These are phyloP conservation scores for Phyllosticta ampelicida DNA, from an alignment of 2,329 filamentous ascomycete genomes.

Conservation along the genomic window DNA sequence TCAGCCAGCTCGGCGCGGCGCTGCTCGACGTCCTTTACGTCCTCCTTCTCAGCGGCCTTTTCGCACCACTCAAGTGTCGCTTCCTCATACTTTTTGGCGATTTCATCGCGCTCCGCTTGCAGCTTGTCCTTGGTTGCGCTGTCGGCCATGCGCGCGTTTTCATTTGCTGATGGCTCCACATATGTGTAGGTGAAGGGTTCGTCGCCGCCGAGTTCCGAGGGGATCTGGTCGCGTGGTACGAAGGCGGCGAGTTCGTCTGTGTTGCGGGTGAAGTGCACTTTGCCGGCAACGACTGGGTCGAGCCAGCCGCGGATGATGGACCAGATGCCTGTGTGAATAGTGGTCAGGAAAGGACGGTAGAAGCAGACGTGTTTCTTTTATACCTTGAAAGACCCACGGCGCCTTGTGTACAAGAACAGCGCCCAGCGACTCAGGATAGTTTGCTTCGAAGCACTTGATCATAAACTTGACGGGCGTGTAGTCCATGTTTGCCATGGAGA, in stretches of 20 bases:
- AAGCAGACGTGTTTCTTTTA: conserved; percentile 18
- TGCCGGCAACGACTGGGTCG: conserved; percentile 87
- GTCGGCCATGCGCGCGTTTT: conserved; percentile 66
- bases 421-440: conserved; percentile 89
- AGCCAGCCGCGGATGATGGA: conserved; percentile 92
- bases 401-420: conserved; percentile 89
- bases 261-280: conserved; percentile 86
- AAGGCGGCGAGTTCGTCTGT: conserved; percentile 67
- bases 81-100: conserved; percentile 65
- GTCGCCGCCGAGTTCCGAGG: conserved; percentile 74
- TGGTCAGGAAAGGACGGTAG: not conserved
- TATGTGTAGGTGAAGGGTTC: conserved; percentile 81
- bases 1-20: conserved; percentile 53
- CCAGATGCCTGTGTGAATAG: conserved; percentile 63
- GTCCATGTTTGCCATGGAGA: conserved; percentile 95
- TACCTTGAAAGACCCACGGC: conserved; percentile 92
- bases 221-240: conserved; percentile 59
- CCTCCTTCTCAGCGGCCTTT: conserved; percentile 22
- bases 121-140: conserved; percentile 51
- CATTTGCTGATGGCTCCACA: conserved; percentile 60
- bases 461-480: conserved; percentile 97
- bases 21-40: conserved; percentile 41
- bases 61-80: conserved; percentile 67
- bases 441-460: conserved; percentile 98
- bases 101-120: conserved; percentile 48